These are phyloP conservation scores for Cladorrhinum samala DNA, from an alignment of 495 filamentous ascomycete genomes.

Conservation along the genomic window DNA sequence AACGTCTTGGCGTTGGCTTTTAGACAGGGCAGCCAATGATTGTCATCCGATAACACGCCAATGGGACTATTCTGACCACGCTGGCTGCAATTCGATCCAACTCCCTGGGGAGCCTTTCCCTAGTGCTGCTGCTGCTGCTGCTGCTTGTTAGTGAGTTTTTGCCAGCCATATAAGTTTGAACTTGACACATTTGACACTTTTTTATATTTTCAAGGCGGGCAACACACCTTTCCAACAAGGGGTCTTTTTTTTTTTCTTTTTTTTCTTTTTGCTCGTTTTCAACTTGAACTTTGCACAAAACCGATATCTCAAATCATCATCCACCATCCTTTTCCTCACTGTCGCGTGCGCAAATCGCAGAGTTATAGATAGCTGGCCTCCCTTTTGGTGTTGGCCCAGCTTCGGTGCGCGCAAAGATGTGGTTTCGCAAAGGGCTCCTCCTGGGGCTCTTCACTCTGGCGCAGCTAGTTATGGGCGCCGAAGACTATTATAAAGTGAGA, in stretches of 20 bases:
- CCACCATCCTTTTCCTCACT: neutral
- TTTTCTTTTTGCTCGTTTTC: too few species aligned
- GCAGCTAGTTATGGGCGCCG: conserved; percentile 40
- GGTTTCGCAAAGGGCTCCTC: conserved; percentile 34
- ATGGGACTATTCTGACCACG: conserved; percentile 21
- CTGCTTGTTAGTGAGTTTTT: conserved; percentile 17
- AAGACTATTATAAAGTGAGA: conserved; percentile 94
- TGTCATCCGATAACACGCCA: neutral
- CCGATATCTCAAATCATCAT: too few species aligned
- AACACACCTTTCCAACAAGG: neutral
- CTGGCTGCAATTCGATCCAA: conserved; percentile 17
- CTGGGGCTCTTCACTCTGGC: conserved; percentile 40
- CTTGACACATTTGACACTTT: too few species aligned
- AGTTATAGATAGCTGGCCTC: conserved; percentile 15
- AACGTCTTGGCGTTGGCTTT: neutral
- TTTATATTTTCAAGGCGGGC: too few species aligned
- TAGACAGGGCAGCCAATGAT: conserved; percentile 1
- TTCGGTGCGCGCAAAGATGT: conserved; percentile 28
- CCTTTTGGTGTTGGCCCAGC: neutral
- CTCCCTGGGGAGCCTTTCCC: conserved; percentile 4
- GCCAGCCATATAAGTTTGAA: too few species aligned
- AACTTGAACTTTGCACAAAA: too few species aligned
- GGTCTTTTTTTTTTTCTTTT: neutral
- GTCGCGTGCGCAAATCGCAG: neutral
- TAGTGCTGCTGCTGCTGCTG: neutral